A percentile compares a stretch with the other conserved stretches of the same genome.
phyloP scores from a whole-genome alignment of 768 basidiomycete genomes.

The Dictyophora rubrovolvata region DNA sequence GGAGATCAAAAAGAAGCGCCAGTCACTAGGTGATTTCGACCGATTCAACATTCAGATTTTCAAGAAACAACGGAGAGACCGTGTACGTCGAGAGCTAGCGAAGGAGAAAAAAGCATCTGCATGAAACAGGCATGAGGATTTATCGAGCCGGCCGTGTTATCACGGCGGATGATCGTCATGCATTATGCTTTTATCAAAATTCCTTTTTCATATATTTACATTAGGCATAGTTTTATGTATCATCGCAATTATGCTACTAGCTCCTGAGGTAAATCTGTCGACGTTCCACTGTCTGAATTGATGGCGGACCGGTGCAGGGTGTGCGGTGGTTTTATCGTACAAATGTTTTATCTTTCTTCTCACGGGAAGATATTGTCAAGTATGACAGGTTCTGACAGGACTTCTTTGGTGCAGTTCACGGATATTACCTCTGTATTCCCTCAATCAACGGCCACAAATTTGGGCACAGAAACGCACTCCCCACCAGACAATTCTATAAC shows the following conservation, averaged over 20 bases:
- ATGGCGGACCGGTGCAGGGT: too few relatives aligned
- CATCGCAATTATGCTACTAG: background rate
- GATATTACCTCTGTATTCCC: too few relatives aligned
- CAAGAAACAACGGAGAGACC: slow-evolving; percentile 81
- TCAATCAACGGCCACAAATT: too few relatives aligned
- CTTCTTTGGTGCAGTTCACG: too few relatives aligned
- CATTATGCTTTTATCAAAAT: background rate
- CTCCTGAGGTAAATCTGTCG: too few relatives aligned
- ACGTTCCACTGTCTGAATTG: too few relatives aligned
- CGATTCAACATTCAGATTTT: slow-evolving; percentile 80
- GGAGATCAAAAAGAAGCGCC: slow-evolving; percentile 59
- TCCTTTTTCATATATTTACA: background rate
- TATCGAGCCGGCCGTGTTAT: background rate
- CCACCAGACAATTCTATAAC: too few relatives aligned
- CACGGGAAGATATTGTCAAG: too few relatives aligned
- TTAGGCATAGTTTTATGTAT: background rate
- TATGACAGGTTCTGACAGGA: too few relatives aligned
- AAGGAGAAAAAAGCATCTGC: slow-evolving; percentile 42
- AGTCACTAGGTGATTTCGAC: slow-evolving; percentile 80
- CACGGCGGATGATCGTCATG: background rate
- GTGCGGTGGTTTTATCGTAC: too few relatives aligned
- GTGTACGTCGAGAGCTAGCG: slow-evolving; percentile 57
- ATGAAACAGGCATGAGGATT: background rate
- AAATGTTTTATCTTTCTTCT: too few relatives aligned
- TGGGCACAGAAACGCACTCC: too few relatives aligned